Conservation (phyloP, 441 rosid species). For the Manihot esculenta region DNA sequence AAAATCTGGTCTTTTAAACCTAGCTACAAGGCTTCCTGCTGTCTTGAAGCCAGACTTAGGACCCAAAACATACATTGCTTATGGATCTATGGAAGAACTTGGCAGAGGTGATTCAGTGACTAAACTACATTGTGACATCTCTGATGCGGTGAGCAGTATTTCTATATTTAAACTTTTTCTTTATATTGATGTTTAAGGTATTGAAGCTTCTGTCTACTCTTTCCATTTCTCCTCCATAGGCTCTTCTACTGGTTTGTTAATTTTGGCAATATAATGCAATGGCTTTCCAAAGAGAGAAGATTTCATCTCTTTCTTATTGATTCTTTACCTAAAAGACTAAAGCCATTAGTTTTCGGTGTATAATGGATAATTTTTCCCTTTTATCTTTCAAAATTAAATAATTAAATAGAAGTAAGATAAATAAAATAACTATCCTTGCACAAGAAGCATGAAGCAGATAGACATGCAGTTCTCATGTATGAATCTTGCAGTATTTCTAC, state of each 20-base stretch:
- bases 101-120: slow-evolving; percentile 96
- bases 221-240: background rate
- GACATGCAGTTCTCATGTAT: background rate
- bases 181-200: slow-evolving; percentile 4
- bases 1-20: slow-evolving; percentile 55
- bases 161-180: background rate
- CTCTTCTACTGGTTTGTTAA: background rate
- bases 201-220: background rate
- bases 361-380: no score
- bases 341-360: background rate
- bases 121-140: slow-evolving; percentile 88
- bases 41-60: slow-evolving; percentile 80
- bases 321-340: background rate
- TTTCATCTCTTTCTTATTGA: background rate
- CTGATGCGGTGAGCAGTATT: slow-evolving; percentile 71
- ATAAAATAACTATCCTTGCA: background rate
- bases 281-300: background rate
- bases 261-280: background rate
- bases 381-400: background rate
- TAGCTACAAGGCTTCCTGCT: slow-evolving; percentile 57
- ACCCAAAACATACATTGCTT: slow-evolving; percentile 86
- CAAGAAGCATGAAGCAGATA: background rate
- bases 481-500: background rate
- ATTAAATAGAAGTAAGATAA: background rate
- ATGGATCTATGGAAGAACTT: slow-evolving; percentile 68